phyloP scores from a whole-genome alignment of 805 yeast species.

The Teunomyces cretensis region DNA sequence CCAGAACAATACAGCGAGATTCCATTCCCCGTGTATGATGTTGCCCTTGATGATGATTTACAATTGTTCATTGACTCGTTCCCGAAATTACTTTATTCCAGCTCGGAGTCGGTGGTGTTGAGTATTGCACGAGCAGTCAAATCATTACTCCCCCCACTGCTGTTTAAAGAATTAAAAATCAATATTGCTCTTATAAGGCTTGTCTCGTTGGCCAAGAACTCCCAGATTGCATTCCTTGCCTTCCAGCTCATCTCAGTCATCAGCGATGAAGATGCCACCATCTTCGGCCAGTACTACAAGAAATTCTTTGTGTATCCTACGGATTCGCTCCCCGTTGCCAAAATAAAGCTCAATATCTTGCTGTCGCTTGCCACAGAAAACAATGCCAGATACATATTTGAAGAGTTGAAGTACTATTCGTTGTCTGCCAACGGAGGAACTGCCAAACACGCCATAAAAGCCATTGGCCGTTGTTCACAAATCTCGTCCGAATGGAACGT shows the following conservation, averaged over 20 bases:
- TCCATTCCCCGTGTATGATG: conserved; percentile 28
- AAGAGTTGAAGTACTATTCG: conserved; percentile 61
- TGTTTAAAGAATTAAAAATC: conserved; percentile 49
- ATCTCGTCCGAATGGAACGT: conserved; percentile 47
- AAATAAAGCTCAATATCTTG: conserved; percentile 60
- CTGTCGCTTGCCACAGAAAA: conserved; percentile 54
- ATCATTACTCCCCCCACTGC: conserved; percentile 57
- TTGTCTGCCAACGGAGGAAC: conserved; percentile 18
- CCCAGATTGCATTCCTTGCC: conserved; percentile 30
- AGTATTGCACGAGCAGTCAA: conserved; percentile 57
- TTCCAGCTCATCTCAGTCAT: conserved; percentile 48
- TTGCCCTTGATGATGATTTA: conserved; percentile 55
- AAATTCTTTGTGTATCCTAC: conserved; percentile 57
- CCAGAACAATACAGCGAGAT: conserved; percentile 40
- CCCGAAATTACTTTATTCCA: conserved; percentile 46
- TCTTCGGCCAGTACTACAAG: conserved; percentile 36
- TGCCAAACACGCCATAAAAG: conserved; percentile 52
- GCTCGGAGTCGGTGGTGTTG: conserved; percentile 60
- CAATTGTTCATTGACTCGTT: conserved; percentile 51
- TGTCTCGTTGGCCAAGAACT: conserved; percentile 24
- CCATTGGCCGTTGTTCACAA: conserved; percentile 62
- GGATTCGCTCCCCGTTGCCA: conserved; percentile 47
- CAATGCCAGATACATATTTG: conserved; percentile 51
- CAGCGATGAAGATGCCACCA: conserved; percentile 28
- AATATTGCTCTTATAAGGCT: conserved; percentile 50